Percentiles rank a stretch among this genome's conserved stretches.
These are phyloP conservation scores for Trichaptum fuscoviolaceum DNA, from an alignment of 768 basidiomycete species.

Conservation along the genomic window DNA sequence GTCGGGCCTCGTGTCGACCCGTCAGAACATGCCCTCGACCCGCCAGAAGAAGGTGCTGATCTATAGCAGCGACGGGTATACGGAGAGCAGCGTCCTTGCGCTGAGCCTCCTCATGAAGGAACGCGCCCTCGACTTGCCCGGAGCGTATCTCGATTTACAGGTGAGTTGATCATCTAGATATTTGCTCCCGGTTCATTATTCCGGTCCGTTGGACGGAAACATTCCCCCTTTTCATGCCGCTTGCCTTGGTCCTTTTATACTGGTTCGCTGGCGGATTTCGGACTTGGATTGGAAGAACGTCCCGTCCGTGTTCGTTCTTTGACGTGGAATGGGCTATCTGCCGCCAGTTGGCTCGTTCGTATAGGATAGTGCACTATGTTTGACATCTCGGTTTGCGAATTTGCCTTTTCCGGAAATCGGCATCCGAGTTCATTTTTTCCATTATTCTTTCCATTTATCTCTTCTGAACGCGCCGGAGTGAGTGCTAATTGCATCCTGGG, in stretches of 20 bases:
- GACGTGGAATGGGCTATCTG: neutral
- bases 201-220: too few species aligned
- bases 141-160: constrained; percentile 91
- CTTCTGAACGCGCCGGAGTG: neutral
- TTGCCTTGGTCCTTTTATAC: too few species aligned
- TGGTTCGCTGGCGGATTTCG: neutral
- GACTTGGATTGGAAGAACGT: too few species aligned
- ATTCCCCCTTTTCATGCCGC: neutral
- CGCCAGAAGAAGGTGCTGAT: constrained; percentile 67
- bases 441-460: neutral
- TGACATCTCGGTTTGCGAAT: neutral
- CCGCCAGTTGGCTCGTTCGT: constrained; percentile 1
- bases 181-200: too few species aligned
- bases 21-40: constrained; percentile 37
- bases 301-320: neutral
- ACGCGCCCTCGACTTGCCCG: constrained; percentile 62
- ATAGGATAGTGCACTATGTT: neutral
- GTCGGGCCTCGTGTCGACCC: constrained; percentile 21
- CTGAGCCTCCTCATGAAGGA: constrained; percentile 82
- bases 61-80: constrained; percentile 86
- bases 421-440: neutral
- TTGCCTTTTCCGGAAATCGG: neutral
- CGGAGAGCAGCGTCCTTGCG: constrained; percentile 86
- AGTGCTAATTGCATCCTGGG: neutral
- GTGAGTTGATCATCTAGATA: constrained; percentile 15